Conservation (phyloP, 1,284 basidiomycete genomes). For the Phellinidium pouzarii region DNA sequence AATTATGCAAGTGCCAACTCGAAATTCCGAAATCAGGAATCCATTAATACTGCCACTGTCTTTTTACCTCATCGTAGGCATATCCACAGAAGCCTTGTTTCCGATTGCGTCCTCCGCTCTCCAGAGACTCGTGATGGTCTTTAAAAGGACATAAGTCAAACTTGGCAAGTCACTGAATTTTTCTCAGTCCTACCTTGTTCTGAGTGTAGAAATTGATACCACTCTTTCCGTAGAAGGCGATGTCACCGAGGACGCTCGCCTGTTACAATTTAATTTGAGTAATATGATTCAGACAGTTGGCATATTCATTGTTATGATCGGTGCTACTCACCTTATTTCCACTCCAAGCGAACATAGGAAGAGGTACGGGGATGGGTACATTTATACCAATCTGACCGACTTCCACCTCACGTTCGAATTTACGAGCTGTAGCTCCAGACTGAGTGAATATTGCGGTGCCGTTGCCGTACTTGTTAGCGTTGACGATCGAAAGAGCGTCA, state of each 20-base stretch:
- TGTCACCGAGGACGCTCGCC: conserved; percentile 81
- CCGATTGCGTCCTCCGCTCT: conserved; percentile 74
- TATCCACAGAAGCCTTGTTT: conserved; percentile 70
- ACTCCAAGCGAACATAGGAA: conserved; percentile 91
- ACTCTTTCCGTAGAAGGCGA: conserved; percentile 85
- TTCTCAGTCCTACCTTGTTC: conserved; percentile 52
- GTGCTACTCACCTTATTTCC: conserved; percentile 58
- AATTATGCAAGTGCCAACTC: neutral
- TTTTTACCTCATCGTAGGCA: conserved; percentile 52
- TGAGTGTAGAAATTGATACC: conserved; percentile 90
- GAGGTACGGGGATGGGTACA: conserved; percentile 85
- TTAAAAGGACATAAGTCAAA: conserved; percentile 10
- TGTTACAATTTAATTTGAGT: conserved; percentile 26
- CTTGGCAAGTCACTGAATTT: neutral
- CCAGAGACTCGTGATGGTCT: conserved; percentile 83
- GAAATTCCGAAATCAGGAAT: neutral
- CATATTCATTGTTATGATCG: conserved; percentile 26
- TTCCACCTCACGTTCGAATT: conserved; percentile 86
- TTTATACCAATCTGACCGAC: conserved; percentile 95
- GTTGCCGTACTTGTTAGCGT: conserved; percentile 87
- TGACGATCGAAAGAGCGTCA: conserved; percentile 87
- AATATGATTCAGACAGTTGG: conserved; percentile 20
- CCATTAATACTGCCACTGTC: neutral
- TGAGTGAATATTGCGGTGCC: conserved; percentile 97
- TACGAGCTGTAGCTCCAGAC: conserved; percentile 91